phyloP scores from a whole-genome alignment of 345 rosid genomes.

The Eucalyptus guilfoylei region DNA sequence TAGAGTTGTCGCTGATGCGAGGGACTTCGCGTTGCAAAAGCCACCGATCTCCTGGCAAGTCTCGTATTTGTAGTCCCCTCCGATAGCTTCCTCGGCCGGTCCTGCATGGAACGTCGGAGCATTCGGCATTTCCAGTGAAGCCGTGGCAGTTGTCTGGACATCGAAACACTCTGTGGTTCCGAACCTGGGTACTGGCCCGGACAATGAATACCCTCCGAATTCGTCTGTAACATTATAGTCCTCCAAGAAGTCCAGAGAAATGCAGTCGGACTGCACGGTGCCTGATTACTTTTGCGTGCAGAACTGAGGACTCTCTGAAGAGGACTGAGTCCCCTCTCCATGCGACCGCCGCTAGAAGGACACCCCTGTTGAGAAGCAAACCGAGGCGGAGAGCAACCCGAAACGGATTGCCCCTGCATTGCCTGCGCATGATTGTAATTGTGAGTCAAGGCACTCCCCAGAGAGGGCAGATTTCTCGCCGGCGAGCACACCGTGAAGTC shows the following conservation, averaged over 20 bases:
- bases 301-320: constrained; percentile 32
- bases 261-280: background rate
- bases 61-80: background rate
- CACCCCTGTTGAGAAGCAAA: constrained; percentile 17
- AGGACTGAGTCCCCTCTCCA: constrained; percentile 30
- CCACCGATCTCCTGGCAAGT: background rate
- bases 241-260: constrained; percentile 14
- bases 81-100: background rate
- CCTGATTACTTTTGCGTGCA: constrained; percentile 10
- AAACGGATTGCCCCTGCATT: constrained; percentile 26
- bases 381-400: constrained; percentile 33
- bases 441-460: background rate
- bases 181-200: background rate
- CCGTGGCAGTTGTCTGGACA: background rate
- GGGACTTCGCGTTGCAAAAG: background rate
- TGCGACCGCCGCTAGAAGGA: constrained; percentile 1
- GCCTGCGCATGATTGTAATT: constrained; percentile 1
- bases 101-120: constrained; percentile 7
- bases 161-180: background rate
- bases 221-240: constrained; percentile 17
- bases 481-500: background rate
- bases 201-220: background rate
- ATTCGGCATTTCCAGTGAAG: constrained; percentile 13
- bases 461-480: background rate
- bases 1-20: background rate